Evolutionary conservation across 78 protist genomes (phyloP).

Genomic region (Dictyostelium intermedium): DNA sequence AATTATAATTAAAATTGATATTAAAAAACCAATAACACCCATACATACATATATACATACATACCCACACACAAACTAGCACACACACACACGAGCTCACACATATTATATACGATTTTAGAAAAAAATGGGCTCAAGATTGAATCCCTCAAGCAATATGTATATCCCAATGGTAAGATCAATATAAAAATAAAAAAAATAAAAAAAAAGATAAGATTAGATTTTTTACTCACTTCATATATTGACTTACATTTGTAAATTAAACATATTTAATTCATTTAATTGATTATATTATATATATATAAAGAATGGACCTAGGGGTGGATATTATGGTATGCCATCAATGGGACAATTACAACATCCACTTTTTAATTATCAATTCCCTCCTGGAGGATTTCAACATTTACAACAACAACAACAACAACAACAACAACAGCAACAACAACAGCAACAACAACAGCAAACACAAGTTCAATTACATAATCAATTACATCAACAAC

Average conservation of each 20-base stretch:
- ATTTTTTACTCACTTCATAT: background rate
- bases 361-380: background rate
- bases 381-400: background rate
- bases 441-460: background rate
- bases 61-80: background rate
- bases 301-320: background rate
- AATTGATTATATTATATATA: too few species aligned
- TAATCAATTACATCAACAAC: background rate
- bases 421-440: background rate
- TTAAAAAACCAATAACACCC: too few species aligned
- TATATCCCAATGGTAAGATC: slow-evolving; percentile 10
- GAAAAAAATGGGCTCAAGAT: background rate
- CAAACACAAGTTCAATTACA: background rate
- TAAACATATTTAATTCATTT: background rate
- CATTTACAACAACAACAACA: background rate
- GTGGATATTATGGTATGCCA: background rate
- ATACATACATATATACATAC: background rate
- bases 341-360: background rate
- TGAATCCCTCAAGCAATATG: slow-evolving; percentile 8
- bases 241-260: background rate
- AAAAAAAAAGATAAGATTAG: background rate
- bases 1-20: background rate
- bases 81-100: background rate
- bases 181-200: background rate
- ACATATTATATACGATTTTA: background rate